A percentile compares a stretch with the other conserved stretches of the same genome.
These are phyloP conservation scores for Passiflora organensis DNA, from an alignment of 345 rosid species.

Conservation along the genomic window DNA sequence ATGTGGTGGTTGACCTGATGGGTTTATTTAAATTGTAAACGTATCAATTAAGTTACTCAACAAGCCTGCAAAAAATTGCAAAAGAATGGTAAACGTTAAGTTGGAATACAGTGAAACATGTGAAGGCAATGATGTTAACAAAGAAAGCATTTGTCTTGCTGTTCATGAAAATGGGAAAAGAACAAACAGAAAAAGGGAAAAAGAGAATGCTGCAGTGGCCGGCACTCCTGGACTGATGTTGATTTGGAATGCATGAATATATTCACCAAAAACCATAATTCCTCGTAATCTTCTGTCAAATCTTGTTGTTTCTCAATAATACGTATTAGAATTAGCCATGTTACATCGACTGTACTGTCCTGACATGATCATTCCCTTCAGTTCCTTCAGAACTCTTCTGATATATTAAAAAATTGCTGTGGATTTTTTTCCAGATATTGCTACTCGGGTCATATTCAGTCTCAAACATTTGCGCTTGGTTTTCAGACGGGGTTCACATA, in stretches of 20 bases:
- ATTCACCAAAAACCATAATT: neutral
- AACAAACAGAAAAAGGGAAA: constrained; percentile 25
- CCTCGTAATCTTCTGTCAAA: neutral
- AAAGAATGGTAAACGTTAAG: neutral
- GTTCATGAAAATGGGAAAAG: constrained; percentile 8
- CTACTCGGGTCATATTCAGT: too few relatives aligned
- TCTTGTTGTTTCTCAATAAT: too few relatives aligned
- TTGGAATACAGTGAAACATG: too few relatives aligned
- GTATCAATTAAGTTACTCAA: neutral
- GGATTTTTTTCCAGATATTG: too few relatives aligned
- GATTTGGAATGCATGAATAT: neutral
- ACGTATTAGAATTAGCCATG: neutral
- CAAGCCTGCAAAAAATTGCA: neutral
- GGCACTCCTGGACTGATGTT: constrained; percentile 19
- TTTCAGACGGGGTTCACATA: too few relatives aligned
- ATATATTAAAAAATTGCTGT: too few relatives aligned
- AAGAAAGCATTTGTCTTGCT: neutral
- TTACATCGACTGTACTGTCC: too few relatives aligned
- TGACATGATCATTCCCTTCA: neutral
- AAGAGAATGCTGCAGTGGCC: constrained; percentile 20
- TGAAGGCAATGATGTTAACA: neutral
- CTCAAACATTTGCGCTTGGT: too few relatives aligned
- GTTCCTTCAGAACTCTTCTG: neutral
- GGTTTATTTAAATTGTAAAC: neutral
- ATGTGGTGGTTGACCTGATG: neutral